These are phyloP conservation scores for Mycena sp. DNA, from an alignment of 1,284 basidiomycete species.

Conservation along the genomic window DNA sequence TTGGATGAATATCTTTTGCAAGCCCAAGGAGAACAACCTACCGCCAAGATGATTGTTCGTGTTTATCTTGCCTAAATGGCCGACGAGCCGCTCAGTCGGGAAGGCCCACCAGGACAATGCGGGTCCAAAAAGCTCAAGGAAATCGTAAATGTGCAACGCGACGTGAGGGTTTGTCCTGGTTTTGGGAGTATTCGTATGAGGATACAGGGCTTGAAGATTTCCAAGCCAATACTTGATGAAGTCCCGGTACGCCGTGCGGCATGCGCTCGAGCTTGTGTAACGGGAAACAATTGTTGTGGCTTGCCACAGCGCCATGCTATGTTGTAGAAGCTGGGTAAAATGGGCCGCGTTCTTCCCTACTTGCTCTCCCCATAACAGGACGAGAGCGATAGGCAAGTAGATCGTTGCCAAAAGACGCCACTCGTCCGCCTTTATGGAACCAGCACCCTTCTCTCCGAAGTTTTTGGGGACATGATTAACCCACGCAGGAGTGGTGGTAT, in stretches of 20 bases:
- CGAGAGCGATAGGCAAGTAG: constrained; percentile 43
- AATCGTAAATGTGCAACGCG: constrained; percentile 45
- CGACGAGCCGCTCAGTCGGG: constrained; percentile 3
- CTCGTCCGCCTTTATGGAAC: constrained; percentile 48
- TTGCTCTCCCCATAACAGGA: constrained; percentile 39
- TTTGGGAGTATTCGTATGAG: constrained; percentile 28
- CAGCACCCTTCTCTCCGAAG: constrained; percentile 41
- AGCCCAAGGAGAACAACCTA: neutral
- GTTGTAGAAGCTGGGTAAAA: constrained; percentile 30
- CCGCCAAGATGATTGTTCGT: constrained; percentile 41
- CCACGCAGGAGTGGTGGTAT: constrained; percentile 43
- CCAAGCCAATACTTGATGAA: constrained; percentile 35
- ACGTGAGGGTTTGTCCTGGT: constrained; percentile 33
- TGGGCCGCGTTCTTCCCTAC: constrained; percentile 3
- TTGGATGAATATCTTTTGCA: neutral
- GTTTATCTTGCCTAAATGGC: neutral
- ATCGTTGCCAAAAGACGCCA: constrained; percentile 44
- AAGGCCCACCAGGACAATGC: constrained; percentile 10
- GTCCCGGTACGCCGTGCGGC: constrained; percentile 25
- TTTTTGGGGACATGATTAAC: constrained; percentile 43
- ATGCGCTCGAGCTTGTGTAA: constrained; percentile 17
- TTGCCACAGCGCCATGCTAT: constrained; percentile 40
- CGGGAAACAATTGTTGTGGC: constrained; percentile 31
- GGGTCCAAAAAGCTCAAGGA: constrained; percentile 42
- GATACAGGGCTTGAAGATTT: constrained; percentile 31